Evolutionary conservation across 441 rosid genomes (phyloP).

Genomic region (Adansonia grandidieri): DNA sequence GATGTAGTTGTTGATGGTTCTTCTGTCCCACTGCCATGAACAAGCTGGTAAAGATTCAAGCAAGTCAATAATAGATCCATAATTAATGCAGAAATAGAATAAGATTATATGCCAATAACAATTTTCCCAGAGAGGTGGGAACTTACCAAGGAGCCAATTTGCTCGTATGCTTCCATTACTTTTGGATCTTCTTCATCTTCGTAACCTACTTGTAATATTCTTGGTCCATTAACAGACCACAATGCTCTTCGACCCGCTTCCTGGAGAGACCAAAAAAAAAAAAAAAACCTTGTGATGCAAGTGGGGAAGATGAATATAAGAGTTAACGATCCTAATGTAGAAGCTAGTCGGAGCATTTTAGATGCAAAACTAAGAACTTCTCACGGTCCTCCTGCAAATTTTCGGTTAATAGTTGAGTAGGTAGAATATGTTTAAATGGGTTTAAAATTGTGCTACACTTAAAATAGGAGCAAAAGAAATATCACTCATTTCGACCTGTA

Average conservation of each 20-base stretch:
- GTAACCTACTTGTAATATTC: conserved; percentile 82
- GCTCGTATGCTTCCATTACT: conserved; percentile 93
- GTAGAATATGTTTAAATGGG: background rate
- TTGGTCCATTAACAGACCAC: conserved; percentile 87
- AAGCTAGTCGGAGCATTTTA: background rate
- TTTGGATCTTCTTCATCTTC: conserved; percentile 84
- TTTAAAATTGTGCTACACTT: background rate
- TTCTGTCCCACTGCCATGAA: conserved; percentile 51
- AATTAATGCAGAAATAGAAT: background rate
- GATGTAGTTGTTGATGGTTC: conserved; percentile 42
- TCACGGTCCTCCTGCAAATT: background rate
- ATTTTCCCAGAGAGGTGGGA: background rate
- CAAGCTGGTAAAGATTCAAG: conserved; percentile 49
- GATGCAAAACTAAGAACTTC: background rate
- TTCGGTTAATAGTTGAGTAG: background rate
- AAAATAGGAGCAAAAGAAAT: conserved; percentile 8
- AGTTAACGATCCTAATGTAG: background rate
- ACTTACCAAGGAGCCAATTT: conserved; percentile 79
- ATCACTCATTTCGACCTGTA: conserved; percentile 52
- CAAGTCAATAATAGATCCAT: conserved; percentile 7
- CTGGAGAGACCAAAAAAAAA: conserved; percentile 39
- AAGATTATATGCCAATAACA: background rate
- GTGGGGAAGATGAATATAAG: background rate
- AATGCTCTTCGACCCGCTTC: conserved; percentile 88
- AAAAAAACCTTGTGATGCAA: conserved; percentile 3